phyloP scores from a whole-genome alignment of 2,329 filamentous ascomycete genomes.

The Fusarium nelsonii region DNA sequence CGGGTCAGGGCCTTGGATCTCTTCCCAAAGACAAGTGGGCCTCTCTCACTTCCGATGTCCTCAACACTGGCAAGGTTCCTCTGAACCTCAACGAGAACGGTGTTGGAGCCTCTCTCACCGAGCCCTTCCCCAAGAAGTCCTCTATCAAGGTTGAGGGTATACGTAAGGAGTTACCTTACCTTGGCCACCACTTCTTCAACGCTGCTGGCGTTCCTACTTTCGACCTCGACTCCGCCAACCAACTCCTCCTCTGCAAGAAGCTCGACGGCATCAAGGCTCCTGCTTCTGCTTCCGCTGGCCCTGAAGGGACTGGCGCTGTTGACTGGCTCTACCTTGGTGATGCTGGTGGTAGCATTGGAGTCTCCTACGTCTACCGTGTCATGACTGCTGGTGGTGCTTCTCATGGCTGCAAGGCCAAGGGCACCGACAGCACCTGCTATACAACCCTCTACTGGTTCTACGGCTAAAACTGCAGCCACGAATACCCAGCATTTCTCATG shows the following conservation, averaged over 20 bases:
- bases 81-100: constrained; percentile 59
- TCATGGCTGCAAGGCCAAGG: constrained; percentile 58
- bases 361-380: constrained; percentile 65
- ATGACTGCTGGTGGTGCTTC: constrained; percentile 64
- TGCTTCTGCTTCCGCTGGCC: constrained; percentile 58
- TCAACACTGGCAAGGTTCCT: constrained; percentile 60
- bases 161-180: constrained; percentile 53
- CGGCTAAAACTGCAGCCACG: constrained; percentile 45
- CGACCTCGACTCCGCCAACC: constrained; percentile 59
- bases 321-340: constrained; percentile 65
- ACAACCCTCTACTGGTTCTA: constrained; percentile 71
- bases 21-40: constrained; percentile 56
- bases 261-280: constrained; percentile 65
- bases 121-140: constrained; percentile 60
- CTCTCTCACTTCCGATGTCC: constrained; percentile 55
- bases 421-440: constrained; percentile 66
- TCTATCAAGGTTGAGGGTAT: constrained; percentile 55
- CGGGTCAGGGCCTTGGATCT: constrained; percentile 55
- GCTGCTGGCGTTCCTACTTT: constrained; percentile 68
- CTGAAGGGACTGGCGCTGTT: constrained; percentile 64
- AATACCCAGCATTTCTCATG: constrained; percentile 6
- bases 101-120: constrained; percentile 57
- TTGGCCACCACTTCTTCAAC: constrained; percentile 78
- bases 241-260: constrained; percentile 62
- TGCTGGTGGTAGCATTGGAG: constrained; percentile 55